Conservation (phyloP, 2,329 filamentous ascomycete genomes). For the Botrytis tulipae region DNA sequence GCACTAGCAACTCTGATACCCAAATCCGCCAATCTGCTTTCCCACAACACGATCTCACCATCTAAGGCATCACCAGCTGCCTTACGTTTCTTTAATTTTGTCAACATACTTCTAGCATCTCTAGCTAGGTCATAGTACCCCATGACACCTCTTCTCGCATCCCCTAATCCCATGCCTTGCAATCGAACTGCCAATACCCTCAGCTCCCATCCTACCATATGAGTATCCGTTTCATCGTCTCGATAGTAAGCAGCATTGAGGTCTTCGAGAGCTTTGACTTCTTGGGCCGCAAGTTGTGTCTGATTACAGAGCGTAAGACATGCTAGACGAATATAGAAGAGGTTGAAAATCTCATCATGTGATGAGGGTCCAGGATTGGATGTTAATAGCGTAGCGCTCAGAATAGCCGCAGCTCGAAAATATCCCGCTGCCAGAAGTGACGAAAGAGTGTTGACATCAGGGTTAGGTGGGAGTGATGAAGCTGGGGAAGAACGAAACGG, state of each 20-base stretch:
- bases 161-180: conserved; percentile 81
- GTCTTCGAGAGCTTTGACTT: conserved; percentile 63
- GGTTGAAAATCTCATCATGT: conserved; percentile 64
- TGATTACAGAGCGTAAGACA: conserved; percentile 79
- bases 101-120: conserved; percentile 66
- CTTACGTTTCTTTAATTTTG: conserved; percentile 43
- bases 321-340: conserved; percentile 78
- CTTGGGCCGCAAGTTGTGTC: conserved; percentile 64
- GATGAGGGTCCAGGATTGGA: conserved; percentile 54
- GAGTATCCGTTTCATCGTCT: conserved; percentile 52
- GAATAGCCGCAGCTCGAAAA: conserved; percentile 75
- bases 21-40: conserved; percentile 67
- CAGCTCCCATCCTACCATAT: conserved; percentile 83
- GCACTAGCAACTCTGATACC: conserved; percentile 66
- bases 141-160: conserved; percentile 80
- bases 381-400: conserved; percentile 61
- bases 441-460: conserved; percentile 60
- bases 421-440: conserved; percentile 69
- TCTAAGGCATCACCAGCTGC: conserved; percentile 18
- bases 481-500: conserved; percentile 66
- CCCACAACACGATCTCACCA: conserved; percentile 63
- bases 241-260: conserved; percentile 56
- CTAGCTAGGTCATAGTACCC: conserved; percentile 84
- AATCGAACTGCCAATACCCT: conserved; percentile 79
- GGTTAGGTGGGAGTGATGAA: conserved; percentile 53